A percentile compares a stretch with the other conserved stretches of the same genome.
phyloP scores from a whole-genome alignment of 352 stramenopile genomes.

The Phytophthora kernoviae region DNA sequence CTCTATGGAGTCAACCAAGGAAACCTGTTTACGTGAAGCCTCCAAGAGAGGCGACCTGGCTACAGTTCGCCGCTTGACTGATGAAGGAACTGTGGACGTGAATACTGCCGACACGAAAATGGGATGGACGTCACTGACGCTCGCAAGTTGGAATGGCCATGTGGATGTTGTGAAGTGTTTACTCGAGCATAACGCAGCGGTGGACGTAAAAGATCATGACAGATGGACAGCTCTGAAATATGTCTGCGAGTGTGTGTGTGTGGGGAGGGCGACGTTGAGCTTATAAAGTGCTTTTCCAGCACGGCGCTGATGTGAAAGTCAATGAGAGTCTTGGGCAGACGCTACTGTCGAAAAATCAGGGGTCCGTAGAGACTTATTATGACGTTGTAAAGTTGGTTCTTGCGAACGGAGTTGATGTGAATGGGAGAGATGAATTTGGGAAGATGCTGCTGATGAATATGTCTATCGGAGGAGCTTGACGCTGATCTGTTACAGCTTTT shows the following conservation, averaged over 20 bases:
- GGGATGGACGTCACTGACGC: neutral
- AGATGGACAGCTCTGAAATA: neutral
- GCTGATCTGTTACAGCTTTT: too few species aligned
- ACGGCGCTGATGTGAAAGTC: neutral
- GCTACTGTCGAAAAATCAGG: too few species aligned
- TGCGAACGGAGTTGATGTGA: too few species aligned
- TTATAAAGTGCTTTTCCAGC: neutral
- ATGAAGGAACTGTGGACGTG: neutral
- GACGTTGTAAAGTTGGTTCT: too few species aligned
- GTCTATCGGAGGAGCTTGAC: too few species aligned
- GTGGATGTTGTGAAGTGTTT: neutral
- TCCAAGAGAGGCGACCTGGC: neutral
- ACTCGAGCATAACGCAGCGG: neutral
- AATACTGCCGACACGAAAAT: neutral
- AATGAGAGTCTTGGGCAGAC: too few species aligned
- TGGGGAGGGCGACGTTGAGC: neutral
- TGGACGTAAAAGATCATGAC: neutral
- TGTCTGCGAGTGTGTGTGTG: neutral
- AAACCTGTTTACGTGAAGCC: neutral
- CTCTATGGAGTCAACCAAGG: neutral
- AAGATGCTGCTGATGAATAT: too few species aligned
- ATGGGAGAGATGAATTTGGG: too few species aligned
- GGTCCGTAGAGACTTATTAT: too few species aligned
- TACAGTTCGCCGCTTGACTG: neutral
- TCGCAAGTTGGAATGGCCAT: neutral